Evolutionary conservation across 257 asterid genomes (phyloP), one percentile per base, ranked within the genome.

Genomic region (Nicotiana sylvestris): DNA sequence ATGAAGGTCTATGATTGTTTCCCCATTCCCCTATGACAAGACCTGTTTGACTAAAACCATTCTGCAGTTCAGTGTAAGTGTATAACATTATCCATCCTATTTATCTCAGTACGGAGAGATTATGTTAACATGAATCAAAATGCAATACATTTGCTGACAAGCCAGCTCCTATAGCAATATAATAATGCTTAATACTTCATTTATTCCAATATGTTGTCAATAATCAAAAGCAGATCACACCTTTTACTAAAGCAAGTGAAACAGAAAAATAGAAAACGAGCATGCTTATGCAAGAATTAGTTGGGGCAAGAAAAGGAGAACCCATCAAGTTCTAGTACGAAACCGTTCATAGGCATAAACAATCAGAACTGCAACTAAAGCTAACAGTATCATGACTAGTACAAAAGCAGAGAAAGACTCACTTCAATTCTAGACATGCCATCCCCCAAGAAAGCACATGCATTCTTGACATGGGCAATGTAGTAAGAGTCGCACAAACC

Each of bases 401-500:
- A 32, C 74, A 9, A 77, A 2, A 32, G 49, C 64, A 55, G 78
- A 80, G 81, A 11, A 76, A 68, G 67, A 84, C 94, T 88, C 87
- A 94, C 99, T 88, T 96, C 99, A 87, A 93, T 87, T 89, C 89
- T 90, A 78, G 98, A 96, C 99, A 96, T 96, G 88, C 98, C 99
- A 82, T 96, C 98, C 83, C 99, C 99, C 84, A 96, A 68, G 88
- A 96, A 96, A 32, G 99, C 99, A 76, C 99, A 96, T 79, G 98
- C 98, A 87, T 89, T 86, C 83, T 96, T 96, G 66, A 96, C 98
- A 90, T 96, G 98, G 56, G 98, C 98, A 85, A 96, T 90, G 90
- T 94, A 96, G 89, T 94, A 96, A 27, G 98, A 91, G 88, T 96
- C 98, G 13, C 98, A 94, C 86, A 96, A 82, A 69, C 99, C 98